Evolutionary conservation across 148 eudicot species (phyloP).

Genomic region (Arctostaphylos glauca): DNA sequence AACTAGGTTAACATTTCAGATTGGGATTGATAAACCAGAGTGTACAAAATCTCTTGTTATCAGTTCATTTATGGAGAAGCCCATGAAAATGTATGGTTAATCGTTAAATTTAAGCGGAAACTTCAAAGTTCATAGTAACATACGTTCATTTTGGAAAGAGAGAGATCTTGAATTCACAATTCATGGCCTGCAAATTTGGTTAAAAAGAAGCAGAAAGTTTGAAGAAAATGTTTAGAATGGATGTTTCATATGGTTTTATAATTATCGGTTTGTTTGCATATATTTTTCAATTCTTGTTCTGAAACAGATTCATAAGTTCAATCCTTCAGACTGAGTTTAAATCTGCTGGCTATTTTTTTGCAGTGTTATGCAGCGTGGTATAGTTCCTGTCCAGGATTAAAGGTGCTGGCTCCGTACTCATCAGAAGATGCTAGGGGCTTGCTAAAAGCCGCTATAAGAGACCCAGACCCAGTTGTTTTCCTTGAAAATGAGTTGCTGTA

Average conservation of each 20-base stretch:
- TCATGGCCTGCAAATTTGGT: background rate
- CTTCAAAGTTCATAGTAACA: background rate
- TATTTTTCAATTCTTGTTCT: background rate
- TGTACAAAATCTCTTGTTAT: background rate
- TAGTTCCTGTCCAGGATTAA: constrained; percentile 75
- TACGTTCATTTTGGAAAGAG: background rate
- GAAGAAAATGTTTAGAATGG: background rate
- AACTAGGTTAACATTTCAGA: background rate
- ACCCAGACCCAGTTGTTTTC: constrained; percentile 96
- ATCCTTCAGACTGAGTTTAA: background rate
- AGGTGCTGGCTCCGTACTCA: constrained; percentile 82
- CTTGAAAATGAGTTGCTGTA: constrained; percentile 96
- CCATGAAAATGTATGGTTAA: background rate
- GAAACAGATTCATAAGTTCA: background rate
- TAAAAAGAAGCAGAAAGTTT: background rate
- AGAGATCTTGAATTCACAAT: background rate
- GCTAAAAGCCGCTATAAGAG: constrained; percentile 97
- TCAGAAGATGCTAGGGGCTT: constrained; percentile 91
- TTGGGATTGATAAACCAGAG: background rate
- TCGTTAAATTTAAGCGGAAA: background rate
- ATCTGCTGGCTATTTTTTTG: constrained; percentile 16
- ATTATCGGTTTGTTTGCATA: background rate
- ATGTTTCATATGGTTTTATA: background rate
- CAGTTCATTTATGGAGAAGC: background rate
- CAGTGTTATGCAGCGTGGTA: constrained; percentile 96